Percentiles rank a stretch among this genome's conserved stretches.
Conservation (phyloP, 177 flowering plant genomes). For the Vitis hybrid region DNA sequence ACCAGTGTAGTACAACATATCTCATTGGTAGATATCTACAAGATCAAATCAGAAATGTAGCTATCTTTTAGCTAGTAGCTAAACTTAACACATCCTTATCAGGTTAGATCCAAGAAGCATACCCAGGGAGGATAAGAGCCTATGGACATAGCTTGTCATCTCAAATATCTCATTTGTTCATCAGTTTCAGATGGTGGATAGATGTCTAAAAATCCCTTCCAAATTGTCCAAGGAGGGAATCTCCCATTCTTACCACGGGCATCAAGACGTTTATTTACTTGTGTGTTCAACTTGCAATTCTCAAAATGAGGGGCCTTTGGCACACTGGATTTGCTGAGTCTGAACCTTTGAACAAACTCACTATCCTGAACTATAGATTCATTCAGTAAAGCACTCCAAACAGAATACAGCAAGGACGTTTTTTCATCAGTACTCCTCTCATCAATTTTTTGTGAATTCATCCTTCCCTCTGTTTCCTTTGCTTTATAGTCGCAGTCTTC, state of each 20-base stretch:
- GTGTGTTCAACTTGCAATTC: conserved; percentile 50
- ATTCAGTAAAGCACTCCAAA: conserved; percentile 54
- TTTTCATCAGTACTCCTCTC: conserved; percentile 27
- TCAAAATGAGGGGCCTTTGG: conserved; percentile 90
- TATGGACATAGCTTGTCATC: conserved; percentile 30
- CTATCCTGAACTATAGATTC: conserved; percentile 21
- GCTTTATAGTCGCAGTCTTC: conserved; percentile 21
- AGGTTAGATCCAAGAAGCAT: conserved; percentile 23
- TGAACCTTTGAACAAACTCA: conserved; percentile 18
- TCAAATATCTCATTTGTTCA: conserved; percentile 26
- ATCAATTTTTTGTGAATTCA: conserved; percentile 14
- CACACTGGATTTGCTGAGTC: conserved; percentile 31
- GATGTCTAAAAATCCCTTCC: conserved; percentile 56
- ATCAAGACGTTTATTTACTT: conserved; percentile 45
- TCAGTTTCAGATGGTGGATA: conserved; percentile 25
- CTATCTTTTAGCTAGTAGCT: too few species aligned
- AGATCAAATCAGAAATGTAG: too few species aligned
- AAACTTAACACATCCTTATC: background rate
- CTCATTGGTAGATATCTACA: too few species aligned
- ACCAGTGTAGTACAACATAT: too few species aligned
- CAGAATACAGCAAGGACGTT: conserved; percentile 43
- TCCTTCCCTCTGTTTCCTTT: conserved; percentile 22
- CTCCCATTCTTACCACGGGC: conserved; percentile 35
- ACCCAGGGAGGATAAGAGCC: conserved; percentile 97
- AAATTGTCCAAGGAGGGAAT: conserved; percentile 72